Conservation (phyloP, 225 moss, liverwort and hornwort species). For the Marchantia polymorpha region DNA sequence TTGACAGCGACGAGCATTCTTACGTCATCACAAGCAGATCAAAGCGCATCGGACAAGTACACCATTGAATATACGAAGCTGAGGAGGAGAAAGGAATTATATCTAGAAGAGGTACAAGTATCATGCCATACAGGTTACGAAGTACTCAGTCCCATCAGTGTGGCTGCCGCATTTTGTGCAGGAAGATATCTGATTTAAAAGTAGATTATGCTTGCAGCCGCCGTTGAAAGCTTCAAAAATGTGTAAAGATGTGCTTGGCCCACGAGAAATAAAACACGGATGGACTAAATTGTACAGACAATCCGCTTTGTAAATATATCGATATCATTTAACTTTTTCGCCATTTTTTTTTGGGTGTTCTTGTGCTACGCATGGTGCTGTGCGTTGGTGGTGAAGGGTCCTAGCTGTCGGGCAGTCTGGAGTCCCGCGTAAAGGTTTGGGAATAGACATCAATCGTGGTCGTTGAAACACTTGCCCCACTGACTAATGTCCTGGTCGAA, state of each 20-base stretch:
- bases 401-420: no score
- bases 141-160: background rate
- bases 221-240: background rate
- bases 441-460: no score
- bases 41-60: background rate
- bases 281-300: background rate
- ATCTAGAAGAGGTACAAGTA: background rate
- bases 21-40: slow-evolving; percentile 13
- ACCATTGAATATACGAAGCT: background rate
- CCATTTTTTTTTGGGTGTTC: no score
- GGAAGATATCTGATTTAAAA: background rate
- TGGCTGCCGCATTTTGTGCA: background rate
- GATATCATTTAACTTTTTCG: no score
- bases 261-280: slow-evolving; percentile 2
- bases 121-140: background rate
- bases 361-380: no score
- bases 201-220: background rate
- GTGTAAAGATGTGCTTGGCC: slow-evolving; percentile 5
- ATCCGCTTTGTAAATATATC: no score
- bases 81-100: background rate
- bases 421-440: no score
- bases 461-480: no score
- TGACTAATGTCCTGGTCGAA: no score
- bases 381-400: no score
- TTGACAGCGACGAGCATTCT: background rate